Evolutionary conservation across 2,329 filamentous ascomycete species (phyloP).

Genomic region (Sporothrix protearum): DNA sequence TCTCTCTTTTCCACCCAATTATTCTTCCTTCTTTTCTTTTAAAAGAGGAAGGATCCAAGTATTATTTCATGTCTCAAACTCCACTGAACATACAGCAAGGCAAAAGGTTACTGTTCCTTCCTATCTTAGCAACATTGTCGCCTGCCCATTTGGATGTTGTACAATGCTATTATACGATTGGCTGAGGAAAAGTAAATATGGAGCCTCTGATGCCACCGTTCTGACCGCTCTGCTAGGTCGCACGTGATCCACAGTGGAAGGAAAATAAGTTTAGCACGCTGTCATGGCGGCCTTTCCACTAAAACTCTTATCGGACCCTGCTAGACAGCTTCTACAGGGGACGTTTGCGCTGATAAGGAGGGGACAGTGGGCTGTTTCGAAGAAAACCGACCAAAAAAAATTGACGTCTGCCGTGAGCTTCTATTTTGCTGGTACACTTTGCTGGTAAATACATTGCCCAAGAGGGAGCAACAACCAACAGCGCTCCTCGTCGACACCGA

Average conservation of each 20-base stretch:
- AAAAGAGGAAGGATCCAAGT: too few species aligned
- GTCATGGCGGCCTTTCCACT: background rate
- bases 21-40: too few species aligned
- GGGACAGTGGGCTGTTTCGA: background rate
- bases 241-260: background rate
- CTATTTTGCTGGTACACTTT: background rate
- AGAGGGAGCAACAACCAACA: background rate
- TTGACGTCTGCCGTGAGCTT: background rate
- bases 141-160: background rate
- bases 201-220: background rate
- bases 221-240: background rate
- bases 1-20: too few species aligned
- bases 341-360: background rate
- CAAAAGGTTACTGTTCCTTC: background rate
- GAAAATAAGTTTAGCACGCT: background rate
- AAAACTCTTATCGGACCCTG: conserved; percentile 4
- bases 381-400: background rate
- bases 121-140: background rate
- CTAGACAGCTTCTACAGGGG: background rate
- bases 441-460: background rate
- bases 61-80: too few species aligned
- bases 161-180: conserved; percentile 1
- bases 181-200: background rate
- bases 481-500: background rate
- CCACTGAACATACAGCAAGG: too few species aligned